Conservation (phyloP, 345 rosid species). For the Acer campestre region DNA sequence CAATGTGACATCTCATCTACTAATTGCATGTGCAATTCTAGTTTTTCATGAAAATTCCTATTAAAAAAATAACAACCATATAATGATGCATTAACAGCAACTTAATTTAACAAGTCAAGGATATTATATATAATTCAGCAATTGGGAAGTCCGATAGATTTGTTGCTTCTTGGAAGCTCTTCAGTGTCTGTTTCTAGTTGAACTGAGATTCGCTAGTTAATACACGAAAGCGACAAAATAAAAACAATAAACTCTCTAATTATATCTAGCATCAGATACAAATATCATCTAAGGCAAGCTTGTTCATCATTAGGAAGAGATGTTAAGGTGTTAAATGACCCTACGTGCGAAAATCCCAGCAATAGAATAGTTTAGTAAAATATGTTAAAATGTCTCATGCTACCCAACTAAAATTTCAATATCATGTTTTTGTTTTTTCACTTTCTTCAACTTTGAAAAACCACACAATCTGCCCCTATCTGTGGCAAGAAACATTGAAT, state of each 20-base stretch:
- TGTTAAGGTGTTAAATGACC: background rate
- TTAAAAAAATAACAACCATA: background rate
- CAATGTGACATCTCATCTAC: slow-evolving; percentile 24
- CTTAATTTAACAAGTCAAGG: slow-evolving; percentile 20
- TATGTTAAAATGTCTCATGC: background rate
- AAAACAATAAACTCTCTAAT: slow-evolving; percentile 17
- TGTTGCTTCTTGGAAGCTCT: slow-evolving; percentile 32
- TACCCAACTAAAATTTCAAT: background rate
- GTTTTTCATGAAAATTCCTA: slow-evolving; percentile 10
- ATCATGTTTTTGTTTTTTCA: background rate
- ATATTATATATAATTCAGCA: slow-evolving; percentile 11
- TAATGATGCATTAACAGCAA: background rate
- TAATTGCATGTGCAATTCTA: slow-evolving; percentile 29
- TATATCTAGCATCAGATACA: slow-evolving; percentile 11
- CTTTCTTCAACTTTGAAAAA: background rate
- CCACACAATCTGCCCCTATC: background rate
- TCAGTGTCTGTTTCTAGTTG: background rate
- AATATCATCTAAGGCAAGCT: background rate
- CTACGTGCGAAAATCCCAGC: background rate
- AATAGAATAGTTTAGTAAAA: background rate
- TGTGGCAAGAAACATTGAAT: background rate
- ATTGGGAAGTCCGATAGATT: background rate
- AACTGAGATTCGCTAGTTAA: slow-evolving; percentile 4
- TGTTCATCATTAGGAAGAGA: background rate
- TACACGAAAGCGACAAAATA: slow-evolving; percentile 15